Evolutionary conservation across 2,329 filamentous ascomycete genomes (phyloP), one percentile per base, ranked within the genome.

Genomic region (Grosmannia penicillata): DNA sequence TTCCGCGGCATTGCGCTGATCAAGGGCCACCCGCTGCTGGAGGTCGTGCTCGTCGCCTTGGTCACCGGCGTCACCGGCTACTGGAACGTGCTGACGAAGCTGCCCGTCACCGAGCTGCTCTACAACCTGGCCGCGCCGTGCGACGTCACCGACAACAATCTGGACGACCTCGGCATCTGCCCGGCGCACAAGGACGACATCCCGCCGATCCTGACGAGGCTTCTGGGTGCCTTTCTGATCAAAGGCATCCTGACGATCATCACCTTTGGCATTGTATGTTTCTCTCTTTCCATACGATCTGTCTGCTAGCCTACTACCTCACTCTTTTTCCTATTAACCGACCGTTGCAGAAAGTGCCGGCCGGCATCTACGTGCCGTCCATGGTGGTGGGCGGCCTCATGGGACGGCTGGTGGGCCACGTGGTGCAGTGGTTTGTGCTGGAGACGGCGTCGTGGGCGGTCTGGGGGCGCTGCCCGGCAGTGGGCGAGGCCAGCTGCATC

Each of bases 351-450:
- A 96, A 96, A 67, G 78, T 96, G 0, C 91, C 91, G 9, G 86
- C 89, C 1, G 91, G 91, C 45, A 95, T 98, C 48, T 98, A 98
- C 50, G 87, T 98, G 2, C 91, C 91, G 4, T 95, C 89, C 49
- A 98, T 98, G 91, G 91, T 96, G 22, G 85, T 96, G 15, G 91
- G 91, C 46, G 91, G 91, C 51, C 64, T 98, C 15, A 78, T 94
- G 63, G 89, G 89, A 23, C 78, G 89, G 8, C 77, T 91, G 32
- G 73, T 94, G 11, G 91, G 91, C 2, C 91, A 96, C 55, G 57
- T 78, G 7, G 76, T 87, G 0, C 89, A 96, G 54, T 86, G 82
- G 59, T 58, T 83, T 37, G 85, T 89, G 6, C 66, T 93, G 40
- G 70, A 69, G 23, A 82, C 78, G 51, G 82, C 85, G 0, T 60